Evolutionary conservation across 257 asterid species (phyloP).

Genomic region (Schizonepeta tenuifolia): DNA sequence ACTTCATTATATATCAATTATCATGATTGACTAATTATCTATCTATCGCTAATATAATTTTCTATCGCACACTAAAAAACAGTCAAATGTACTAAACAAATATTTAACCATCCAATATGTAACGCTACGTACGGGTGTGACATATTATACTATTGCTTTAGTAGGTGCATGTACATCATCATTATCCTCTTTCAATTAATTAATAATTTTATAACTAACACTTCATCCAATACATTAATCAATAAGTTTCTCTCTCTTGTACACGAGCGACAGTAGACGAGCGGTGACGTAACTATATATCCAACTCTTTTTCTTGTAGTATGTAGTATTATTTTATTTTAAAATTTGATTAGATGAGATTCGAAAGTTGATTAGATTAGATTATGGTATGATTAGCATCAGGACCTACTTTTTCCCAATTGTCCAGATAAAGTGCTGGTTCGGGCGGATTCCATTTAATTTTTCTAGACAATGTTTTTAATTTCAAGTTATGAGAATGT

Average conservation of each 20-base stretch:
- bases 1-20: neutral
- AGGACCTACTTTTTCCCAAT: slow-evolving; percentile 26
- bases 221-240: no score
- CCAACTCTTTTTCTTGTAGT: neutral
- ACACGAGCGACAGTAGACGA: slow-evolving; percentile 39
- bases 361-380: slow-evolving; percentile 31
- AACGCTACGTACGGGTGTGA: neutral
- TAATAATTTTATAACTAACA: neutral
- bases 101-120: neutral
- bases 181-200: slow-evolving; percentile 27
- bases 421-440: slow-evolving; percentile 31
- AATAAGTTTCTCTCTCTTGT: slow-evolving; percentile 37
- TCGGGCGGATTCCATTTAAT: slow-evolving; percentile 28
- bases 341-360: slow-evolving; percentile 27
- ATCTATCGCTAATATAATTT: neutral
- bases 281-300: slow-evolving; percentile 39
- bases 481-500: slow-evolving; percentile 29
- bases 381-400: slow-evolving; percentile 39
- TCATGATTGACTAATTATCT: neutral
- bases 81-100: neutral
- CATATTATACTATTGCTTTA: slow-evolving; percentile 23
- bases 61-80: neutral
- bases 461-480: slow-evolving; percentile 14
- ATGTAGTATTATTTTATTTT: neutral
- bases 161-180: slow-evolving; percentile 25